Base-by-base conservation (phyloP, 129 eudicot genomes). In the Artemisia argyi region DNA sequence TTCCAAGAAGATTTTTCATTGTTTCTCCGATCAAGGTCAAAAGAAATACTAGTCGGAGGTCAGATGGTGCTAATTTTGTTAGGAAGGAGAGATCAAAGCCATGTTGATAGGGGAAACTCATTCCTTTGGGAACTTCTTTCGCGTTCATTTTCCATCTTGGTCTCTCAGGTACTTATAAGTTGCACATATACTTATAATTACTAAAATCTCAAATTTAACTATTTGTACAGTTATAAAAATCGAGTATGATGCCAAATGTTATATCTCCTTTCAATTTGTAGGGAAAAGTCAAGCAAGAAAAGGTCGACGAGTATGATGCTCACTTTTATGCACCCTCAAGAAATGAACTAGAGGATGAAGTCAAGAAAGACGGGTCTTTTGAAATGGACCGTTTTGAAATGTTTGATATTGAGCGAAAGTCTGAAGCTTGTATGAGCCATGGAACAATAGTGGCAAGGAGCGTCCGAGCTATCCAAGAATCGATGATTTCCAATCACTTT, bases 381-480 rank as follows among this genome's bases (percentile, higher is more conserved):
- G 65, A 74, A 71, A 44, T 88, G 50, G 96, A 85, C 2, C 61
- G 46, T 35, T 66, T 83, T 15, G 94, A 86, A 71, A 81, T 81
- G 94, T 90, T 88, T 47, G 86, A 85, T 65, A 78, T 73, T 18
- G 96, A 86, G 52, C 86, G 67, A 46, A 80, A 79, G 50, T 30
- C 73, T 0, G 87, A 70, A 3, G 78, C 72, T 11, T 74, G 71
- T 42, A 69, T 49, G 68, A 86, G 96, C 84, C 88, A 90, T 46
- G 99, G 99, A n/a, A 65, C 68, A 26, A 86, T 71, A 0, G 94
- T 95, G 57, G 97, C 99, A 6, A 90, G 71, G 80, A 61, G 90
- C 1, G 89, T 95, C 35, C 81, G 97, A 66, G 95, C 97, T 1
- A 84, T 95, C 61, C 99, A 95, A 80, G 99, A 95, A 71, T 88